Evolutionary conservation across 768 basidiomycete genomes (phyloP), one percentile per base, ranked within the genome.

Genomic region (Erythrobasidium yunnanense): DNA sequence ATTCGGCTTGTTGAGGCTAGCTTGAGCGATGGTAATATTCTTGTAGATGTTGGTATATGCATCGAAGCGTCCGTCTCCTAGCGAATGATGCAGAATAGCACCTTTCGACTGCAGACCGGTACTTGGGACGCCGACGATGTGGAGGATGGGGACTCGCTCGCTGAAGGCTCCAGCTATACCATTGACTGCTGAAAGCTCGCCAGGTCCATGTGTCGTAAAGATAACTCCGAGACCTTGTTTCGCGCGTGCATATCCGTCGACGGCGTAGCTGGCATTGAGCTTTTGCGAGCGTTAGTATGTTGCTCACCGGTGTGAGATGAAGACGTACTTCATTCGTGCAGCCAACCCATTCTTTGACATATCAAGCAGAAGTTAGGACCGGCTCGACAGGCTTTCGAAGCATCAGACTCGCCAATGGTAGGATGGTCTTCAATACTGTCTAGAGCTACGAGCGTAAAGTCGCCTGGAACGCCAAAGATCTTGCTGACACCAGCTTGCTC

Each of bases 171-270:
- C 75, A 29, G 75, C 72, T 22, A 34, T 45, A 45, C 87, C 87
- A 71, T 89, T 88, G 34, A 87, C 84, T 2, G 90, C 90, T 42
- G 85, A 87, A 47, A 93, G 77, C 75, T 95, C 91, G 17, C 91
- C 91, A n/a, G 95, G 91, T 60, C 91, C 91, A 70, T 91, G 93
- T 1, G 79, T 95, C 11, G 91, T 93, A 32, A 82, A 76, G 3
- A 90, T 76, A 6, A 84, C 87, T 54, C 87, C 87, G 52, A 89
- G 77, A 42, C 60, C 60, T 46, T 85, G 83, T 70, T 90, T 92
- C 56, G 91, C 84, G 65, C 92, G 82, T 20, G 91, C 88, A 75
- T 93, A 93, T 11, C 91, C 91, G 23, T 73, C 72, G 0, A 88
- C 88, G 17, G 91, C 91, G 75, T 95, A 95, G 0, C 88, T 81